A percentile compares a stretch with the other conserved stretches of the same genome.
phyloP scores from a whole-genome alignment of 768 basidiomycete genomes.

The Filobasidium floriforme region DNA sequence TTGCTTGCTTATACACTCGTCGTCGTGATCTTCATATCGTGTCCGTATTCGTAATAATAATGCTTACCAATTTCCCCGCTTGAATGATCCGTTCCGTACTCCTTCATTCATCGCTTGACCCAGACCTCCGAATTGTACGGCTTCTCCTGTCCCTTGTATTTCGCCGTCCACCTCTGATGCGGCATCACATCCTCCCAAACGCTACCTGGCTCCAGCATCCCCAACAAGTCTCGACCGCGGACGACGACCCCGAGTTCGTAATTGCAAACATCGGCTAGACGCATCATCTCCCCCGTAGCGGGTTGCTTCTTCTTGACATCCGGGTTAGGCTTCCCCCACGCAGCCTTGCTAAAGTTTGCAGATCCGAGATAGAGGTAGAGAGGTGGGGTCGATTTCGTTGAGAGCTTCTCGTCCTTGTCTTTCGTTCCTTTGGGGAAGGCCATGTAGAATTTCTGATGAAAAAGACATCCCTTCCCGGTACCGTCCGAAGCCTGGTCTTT shows the following conservation, averaged over 20 bases:
- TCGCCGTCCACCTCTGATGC: conserved; percentile 11
- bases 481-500: conserved; percentile 20
- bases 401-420: not conserved
- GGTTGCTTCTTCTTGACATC: conserved; percentile 10
- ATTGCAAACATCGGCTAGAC: conserved; percentile 13
- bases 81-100: not conserved
- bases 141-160: conserved; percentile 14
- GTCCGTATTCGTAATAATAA: not conserved
- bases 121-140: conserved; percentile 14
- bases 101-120: not conserved
- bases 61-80: not conserved
- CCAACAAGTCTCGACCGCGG: conserved; percentile 10
- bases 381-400: conserved; percentile 6
- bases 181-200: conserved; percentile 22
- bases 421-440: conserved; percentile 16
- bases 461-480: conserved; percentile 16
- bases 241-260: conserved; percentile 22
- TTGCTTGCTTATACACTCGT: no score
- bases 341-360: conserved; percentile 22
- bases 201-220: conserved; percentile 21
- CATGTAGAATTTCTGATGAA: conserved; percentile 22
- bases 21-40: not conserved
- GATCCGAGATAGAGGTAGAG: conserved; percentile 24
- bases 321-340: conserved; percentile 14
- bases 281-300: not conserved